These are phyloP conservation scores for Pyrenochaeta sp. DNA, from an alignment of 2,329 filamentous ascomycete genomes.

Conservation along the genomic window DNA sequence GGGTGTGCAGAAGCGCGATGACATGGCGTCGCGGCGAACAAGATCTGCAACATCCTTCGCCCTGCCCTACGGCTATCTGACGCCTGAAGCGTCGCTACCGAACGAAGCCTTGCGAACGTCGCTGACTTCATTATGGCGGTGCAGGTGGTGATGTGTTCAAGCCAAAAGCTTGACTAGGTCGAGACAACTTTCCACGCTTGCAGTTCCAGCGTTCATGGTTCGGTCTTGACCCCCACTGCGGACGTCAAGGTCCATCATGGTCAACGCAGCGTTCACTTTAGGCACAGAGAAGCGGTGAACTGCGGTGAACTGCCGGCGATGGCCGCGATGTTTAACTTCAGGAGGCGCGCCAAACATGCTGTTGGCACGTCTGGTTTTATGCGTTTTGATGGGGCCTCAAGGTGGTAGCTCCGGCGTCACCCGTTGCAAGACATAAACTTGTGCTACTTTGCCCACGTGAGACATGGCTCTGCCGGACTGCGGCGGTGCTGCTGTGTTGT, in stretches of 20 bases:
- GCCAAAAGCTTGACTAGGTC: conserved; percentile 32
- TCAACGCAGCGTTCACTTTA: conserved; percentile 20
- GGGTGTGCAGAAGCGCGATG: conserved; percentile 48
- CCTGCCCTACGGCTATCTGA: conserved; percentile 47
- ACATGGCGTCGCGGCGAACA: conserved; percentile 50
- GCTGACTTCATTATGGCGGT: conserved; percentile 49
- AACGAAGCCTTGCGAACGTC: conserved; percentile 43
- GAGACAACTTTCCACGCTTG: conserved; percentile 18
- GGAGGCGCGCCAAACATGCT: conserved; percentile 26
- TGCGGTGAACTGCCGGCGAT: conserved; percentile 46
- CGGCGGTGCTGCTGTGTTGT: conserved; percentile 43
- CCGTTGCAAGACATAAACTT: conserved; percentile 31
- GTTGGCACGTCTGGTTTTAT: conserved; percentile 28
- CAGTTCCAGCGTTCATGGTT: conserved; percentile 23
- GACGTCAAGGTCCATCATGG: conserved; percentile 20
- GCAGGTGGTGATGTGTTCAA: conserved; percentile 49
- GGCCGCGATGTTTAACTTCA: conserved; percentile 33
- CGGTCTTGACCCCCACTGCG: conserved; percentile 23
- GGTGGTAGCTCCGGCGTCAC: conserved; percentile 41
- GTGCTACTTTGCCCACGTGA: conserved; percentile 40
- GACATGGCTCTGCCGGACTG: conserved; percentile 25
- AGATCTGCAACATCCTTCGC: conserved; percentile 51
- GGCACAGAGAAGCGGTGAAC: conserved; percentile 39
- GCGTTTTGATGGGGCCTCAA: conserved; percentile 29
- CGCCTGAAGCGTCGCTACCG: conserved; percentile 46